Base-by-base conservation (phyloP, 116 monocot genomes). In the Zostera marina region DNA sequence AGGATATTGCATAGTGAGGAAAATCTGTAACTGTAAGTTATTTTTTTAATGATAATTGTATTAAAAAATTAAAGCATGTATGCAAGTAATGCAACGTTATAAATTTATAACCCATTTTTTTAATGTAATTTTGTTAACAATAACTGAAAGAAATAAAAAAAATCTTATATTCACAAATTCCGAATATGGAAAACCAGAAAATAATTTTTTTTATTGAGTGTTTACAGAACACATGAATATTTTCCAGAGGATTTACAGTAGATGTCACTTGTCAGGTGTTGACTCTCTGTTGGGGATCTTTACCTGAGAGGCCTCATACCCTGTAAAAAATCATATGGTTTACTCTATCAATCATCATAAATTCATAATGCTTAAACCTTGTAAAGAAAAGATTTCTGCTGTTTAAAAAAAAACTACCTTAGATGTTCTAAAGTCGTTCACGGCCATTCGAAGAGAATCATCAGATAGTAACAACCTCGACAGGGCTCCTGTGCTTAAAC, bases 401-500 rank as follows among this genome's bases (percentile, higher is more conserved):
- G 14, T 7, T 2, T 55, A 14, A 9, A 26, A 14, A 38, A n/a
- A 8, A 11, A 15, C 63, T 72, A 91, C 96, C 89, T 96, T 96
- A 16, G 82, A 82, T 52, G 72, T 53, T 57, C 96, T 72, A 41
- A 85, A 68, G 51, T 89, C 85, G 74, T 96, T 96, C 53, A 89
- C 96, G 46, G 81, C 82, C 73, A 69, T 55, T 58, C 89, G 73
- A 51, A 96, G 85, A 52, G 96, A 82, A 72, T 96, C 96, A 62
- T 96, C 89, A 47, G 96, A 96, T 21, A 96, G 58, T 67, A 96
- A 63, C 55, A 96, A 69, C 61, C 81, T 79, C 66, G 96, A 96
- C 48, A 96, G 60, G 44, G 89, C 89, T 42, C 96, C 96, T 0
- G 96, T 96, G 66, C 85, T 96, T 70, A 96, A 68, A 66, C 96